phyloP scores from a whole-genome alignment of 352 stramenopile genomes.

The Phytopythium oedochilum region DNA sequence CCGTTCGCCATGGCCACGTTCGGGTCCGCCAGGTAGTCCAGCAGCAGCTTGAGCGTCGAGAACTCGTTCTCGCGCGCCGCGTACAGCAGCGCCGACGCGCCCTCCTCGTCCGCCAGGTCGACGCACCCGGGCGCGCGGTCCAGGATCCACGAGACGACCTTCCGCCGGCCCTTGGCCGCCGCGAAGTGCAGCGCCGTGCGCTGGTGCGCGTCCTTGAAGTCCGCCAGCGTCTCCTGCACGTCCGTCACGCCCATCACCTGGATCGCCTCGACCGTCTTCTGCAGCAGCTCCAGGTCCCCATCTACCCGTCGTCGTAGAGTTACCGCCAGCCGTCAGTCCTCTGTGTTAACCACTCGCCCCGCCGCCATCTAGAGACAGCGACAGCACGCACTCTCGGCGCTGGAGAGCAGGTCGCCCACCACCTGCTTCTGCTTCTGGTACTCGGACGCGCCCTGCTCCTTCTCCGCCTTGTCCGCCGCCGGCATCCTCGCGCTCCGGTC shows the following conservation, averaged over 20 bases:
- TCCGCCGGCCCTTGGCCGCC: conserved; percentile 67
- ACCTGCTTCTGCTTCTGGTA: conserved; percentile 81
- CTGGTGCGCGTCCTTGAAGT: conserved; percentile 83
- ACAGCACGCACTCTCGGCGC: conserved; percentile 56
- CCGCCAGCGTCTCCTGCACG: conserved; percentile 50
- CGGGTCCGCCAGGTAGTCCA: conserved; percentile 49
- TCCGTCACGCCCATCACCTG: conserved; percentile 56
- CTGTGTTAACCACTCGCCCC: too few relatives aligned
- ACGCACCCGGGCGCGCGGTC: conserved; percentile 51
- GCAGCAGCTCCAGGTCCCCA: conserved; percentile 60
- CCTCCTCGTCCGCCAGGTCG: conserved; percentile 66
- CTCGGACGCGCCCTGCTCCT: conserved; percentile 56
- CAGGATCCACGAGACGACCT: conserved; percentile 71
- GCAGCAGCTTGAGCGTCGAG: conserved; percentile 49
- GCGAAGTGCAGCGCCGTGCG: conserved; percentile 79
- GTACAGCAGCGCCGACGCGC: conserved; percentile 63
- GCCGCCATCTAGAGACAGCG: too few relatives aligned
- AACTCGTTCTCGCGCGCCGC: conserved; percentile 80
- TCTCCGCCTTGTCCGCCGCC: conserved; percentile 27
- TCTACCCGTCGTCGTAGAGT: conserved; percentile 42
- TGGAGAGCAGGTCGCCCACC: conserved; percentile 63
- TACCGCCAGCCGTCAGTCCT: too few relatives aligned
- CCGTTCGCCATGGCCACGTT: conserved; percentile 55
- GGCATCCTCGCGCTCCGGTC: conserved; percentile 15
- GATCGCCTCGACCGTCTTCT: conserved; percentile 59